A percentile compares a stretch with the other conserved stretches of the same genome.
phyloP scores from a whole-genome alignment of 2,329 filamentous ascomycete species.

The Beauveria varroae region DNA sequence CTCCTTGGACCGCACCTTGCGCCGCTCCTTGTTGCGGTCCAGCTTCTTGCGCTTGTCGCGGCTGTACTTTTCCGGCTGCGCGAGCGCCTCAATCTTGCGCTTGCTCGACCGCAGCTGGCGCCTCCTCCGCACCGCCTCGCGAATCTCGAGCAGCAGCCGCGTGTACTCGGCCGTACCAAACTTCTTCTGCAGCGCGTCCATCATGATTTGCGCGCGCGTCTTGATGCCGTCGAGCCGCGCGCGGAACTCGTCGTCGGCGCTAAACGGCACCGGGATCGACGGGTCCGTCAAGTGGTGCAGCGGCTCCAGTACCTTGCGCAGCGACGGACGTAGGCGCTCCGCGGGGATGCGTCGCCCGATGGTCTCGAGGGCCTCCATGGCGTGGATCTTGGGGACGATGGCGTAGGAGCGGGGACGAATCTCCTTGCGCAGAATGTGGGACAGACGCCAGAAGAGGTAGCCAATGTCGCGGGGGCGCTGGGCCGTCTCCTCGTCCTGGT shows the following conservation, averaged over 20 bases:
- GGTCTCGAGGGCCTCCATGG: constrained; percentile 66
- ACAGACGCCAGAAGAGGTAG: constrained; percentile 72
- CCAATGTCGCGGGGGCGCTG: constrained; percentile 37
- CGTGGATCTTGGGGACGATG: constrained; percentile 66
- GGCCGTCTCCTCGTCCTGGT: constrained; percentile 32
- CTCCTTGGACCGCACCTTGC: constrained; percentile 70
- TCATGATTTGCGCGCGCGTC: constrained; percentile 64
- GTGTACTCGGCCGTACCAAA: constrained; percentile 76
- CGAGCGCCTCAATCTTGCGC: constrained; percentile 81
- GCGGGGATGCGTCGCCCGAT: constrained; percentile 55
- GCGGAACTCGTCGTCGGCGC: constrained; percentile 62
- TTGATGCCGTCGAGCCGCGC: constrained; percentile 63
- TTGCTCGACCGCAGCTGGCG: constrained; percentile 72
- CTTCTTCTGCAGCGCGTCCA: constrained; percentile 78
- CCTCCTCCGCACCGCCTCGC: constrained; percentile 62
- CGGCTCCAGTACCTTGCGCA: constrained; percentile 51
- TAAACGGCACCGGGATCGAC: constrained; percentile 63
- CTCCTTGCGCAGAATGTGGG: constrained; percentile 72
- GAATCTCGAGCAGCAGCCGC: constrained; percentile 62
- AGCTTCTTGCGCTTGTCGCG: constrained; percentile 75
- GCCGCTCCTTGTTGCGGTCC: constrained; percentile 75
- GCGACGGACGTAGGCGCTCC: constrained; percentile 50
- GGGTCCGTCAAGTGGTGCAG: constrained; percentile 81
- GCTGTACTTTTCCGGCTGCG: constrained; percentile 70
- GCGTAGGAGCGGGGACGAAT: constrained; percentile 54